phyloP scores from a whole-genome alignment of 2,329 filamentous ascomycete genomes.

The Fusarium ramigenum region DNA sequence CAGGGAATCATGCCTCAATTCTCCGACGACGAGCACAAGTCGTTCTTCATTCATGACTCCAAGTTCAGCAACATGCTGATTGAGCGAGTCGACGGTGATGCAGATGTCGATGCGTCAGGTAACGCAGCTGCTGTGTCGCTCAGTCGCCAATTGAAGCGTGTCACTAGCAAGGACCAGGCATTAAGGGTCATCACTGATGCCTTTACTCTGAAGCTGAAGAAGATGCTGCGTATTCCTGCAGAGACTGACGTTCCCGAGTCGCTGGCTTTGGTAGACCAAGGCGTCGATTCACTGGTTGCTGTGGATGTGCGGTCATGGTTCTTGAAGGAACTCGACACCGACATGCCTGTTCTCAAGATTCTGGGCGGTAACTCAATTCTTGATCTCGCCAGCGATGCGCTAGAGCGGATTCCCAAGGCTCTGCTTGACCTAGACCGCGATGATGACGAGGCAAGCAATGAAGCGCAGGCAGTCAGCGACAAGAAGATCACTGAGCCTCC shows the following conservation, averaged over 20 bases:
- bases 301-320: constrained; percentile 60
- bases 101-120: neutral
- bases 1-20: constrained; percentile 9
- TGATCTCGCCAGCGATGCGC: constrained; percentile 1
- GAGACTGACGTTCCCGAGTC: neutral
- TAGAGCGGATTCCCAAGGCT: neutral
- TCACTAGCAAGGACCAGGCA: neutral
- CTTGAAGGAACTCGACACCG: constrained; percentile 51
- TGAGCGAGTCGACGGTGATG: neutral
- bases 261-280: constrained; percentile 3
- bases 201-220: constrained; percentile 2
- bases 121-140: neutral
- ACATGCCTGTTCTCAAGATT: constrained; percentile 58
- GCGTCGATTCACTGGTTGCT: constrained; percentile 47
- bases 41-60: constrained; percentile 13
- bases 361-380: constrained; percentile 26
- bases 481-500: neutral
- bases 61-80: constrained; percentile 9
- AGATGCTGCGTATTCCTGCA: constrained; percentile 1
- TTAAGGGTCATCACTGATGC: neutral
- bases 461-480: neutral
- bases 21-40: neutral
- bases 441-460: neutral
- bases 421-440: neutral
- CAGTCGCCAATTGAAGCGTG: neutral